phyloP scores from a whole-genome alignment of 192 early-diverging fungal species.

The Linnemannia exigua region DNA sequence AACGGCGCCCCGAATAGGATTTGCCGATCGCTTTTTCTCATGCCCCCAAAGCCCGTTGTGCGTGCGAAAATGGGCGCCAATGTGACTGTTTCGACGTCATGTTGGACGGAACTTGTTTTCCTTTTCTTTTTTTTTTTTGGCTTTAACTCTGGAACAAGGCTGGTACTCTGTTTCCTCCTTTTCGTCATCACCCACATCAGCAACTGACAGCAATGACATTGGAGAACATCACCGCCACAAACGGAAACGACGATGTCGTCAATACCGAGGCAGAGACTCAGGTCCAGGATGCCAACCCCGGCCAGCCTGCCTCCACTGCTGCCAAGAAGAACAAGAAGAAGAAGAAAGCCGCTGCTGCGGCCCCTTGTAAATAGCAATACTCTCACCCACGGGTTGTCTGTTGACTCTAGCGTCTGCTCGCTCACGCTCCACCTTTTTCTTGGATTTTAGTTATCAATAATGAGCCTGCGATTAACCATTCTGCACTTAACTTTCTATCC shows the following conservation, averaged over 20 bases:
- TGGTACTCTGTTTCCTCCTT: background rate
- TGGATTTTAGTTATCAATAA: background rate
- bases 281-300: conserved; percentile 20
- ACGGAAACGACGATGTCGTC: conserved; percentile 2
- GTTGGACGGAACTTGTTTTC: background rate
- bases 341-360: conserved; percentile 52
- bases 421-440: background rate
- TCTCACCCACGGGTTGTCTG: too few relatives aligned
- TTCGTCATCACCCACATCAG: background rate
- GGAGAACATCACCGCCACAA: conserved; percentile 19
- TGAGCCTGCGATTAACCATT: background rate
- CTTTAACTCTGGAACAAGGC: background rate
- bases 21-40: background rate
- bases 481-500: background rate
- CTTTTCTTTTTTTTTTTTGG: conserved; percentile 4
- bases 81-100: conserved; percentile 5
- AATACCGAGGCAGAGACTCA: conserved; percentile 20
- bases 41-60: background rate
- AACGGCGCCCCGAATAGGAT: background rate
- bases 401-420: background rate
- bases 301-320: conserved; percentile 13
- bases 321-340: conserved; percentile 70
- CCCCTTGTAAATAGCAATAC: background rate
- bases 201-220: conserved; percentile 34
- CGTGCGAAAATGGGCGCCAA: background rate